These are phyloP conservation scores for Boletus sp. DNA, from an alignment of 768 basidiomycete genomes.

Conservation along the genomic window DNA sequence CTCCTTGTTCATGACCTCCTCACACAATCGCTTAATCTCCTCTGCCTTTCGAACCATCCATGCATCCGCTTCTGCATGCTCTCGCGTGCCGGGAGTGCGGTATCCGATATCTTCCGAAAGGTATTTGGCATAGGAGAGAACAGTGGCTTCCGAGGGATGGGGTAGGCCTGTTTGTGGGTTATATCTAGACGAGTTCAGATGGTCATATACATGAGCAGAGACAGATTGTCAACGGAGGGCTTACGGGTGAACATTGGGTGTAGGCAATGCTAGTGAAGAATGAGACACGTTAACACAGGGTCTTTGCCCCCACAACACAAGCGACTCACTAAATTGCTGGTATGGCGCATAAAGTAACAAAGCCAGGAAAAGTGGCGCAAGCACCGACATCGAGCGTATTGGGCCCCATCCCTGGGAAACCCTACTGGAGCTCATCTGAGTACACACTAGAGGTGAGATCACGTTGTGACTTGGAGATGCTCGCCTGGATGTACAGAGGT, in stretches of 20 bases:
- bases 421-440: constrained; percentile 4
- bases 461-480: background rate
- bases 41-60: constrained; percentile 76
- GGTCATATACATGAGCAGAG: background rate
- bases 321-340: constrained; percentile 43
- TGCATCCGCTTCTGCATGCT: constrained; percentile 79
- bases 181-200: constrained; percentile 20
- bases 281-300: constrained; percentile 3
- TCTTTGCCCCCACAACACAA: background rate
- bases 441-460: background rate
- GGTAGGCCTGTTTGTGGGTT: constrained; percentile 57
- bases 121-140: constrained; percentile 58
- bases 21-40: constrained; percentile 59
- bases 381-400: constrained; percentile 49
- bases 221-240: constrained; percentile 10
- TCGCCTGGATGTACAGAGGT: background rate
- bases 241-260: constrained; percentile 53
- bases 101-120: constrained; percentile 88
- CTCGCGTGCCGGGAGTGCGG: constrained; percentile 85
- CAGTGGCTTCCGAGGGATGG: constrained; percentile 68
- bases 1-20: constrained; percentile 43
- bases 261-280: constrained; percentile 47
- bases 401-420: constrained; percentile 48
- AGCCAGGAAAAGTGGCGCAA: constrained; percentile 53
- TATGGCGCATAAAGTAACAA: constrained; percentile 46